These are phyloP conservation scores for Astrephomene gubernaculifera DNA, from an alignment of 139 green algal species.

Conservation along the genomic window DNA sequence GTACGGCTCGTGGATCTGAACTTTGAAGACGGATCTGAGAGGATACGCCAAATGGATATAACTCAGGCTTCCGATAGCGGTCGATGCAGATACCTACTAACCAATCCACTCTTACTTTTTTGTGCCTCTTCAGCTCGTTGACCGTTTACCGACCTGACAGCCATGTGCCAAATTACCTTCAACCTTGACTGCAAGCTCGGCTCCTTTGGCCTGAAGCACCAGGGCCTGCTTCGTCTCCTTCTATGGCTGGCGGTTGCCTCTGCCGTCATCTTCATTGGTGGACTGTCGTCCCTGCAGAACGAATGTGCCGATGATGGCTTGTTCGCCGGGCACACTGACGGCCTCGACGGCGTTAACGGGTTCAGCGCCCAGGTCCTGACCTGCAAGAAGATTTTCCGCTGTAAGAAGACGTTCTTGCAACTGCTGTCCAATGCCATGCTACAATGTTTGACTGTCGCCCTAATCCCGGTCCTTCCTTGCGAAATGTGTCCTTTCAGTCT, in stretches of 20 bases:
- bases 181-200: background rate
- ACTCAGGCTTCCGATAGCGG: too few relatives aligned
- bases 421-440: background rate
- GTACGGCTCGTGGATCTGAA: too few relatives aligned
- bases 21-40: too few relatives aligned
- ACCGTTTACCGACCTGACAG: too few relatives aligned
- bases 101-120: too few relatives aligned
- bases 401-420: conserved; percentile 3
- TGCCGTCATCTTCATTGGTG: background rate
- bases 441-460: background rate
- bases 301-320: background rate
- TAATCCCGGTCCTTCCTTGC: too few relatives aligned
- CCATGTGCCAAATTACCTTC: conserved; percentile 22
- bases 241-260: background rate
- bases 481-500: background rate
- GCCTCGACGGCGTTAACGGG: background rate
- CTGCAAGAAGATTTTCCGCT: conserved; percentile 33
- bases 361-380: background rate
- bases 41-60: too few relatives aligned
- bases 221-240: background rate
- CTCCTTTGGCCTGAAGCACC: background rate
- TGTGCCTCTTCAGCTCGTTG: too few relatives aligned
- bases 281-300: conserved; percentile 12
- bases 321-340: background rate
- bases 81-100: too few relatives aligned